Conservation (phyloP, 371 early-diverging fungal species). For the Chytridium lagenaria region DNA sequence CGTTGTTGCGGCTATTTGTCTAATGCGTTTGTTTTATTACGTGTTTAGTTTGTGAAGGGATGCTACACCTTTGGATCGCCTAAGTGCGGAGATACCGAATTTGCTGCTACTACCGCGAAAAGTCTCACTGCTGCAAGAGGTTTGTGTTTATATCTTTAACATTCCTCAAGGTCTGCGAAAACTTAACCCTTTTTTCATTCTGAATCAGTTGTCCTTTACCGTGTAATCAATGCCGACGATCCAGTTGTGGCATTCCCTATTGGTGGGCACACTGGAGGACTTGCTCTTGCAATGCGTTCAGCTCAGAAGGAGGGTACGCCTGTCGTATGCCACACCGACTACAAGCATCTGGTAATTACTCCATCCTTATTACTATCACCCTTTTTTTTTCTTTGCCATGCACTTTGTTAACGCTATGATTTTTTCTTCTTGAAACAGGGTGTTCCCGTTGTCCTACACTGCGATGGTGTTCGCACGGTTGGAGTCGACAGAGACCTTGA, state of each 20-base stretch:
- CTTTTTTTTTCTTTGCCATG: neutral
- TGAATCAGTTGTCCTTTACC: slow-evolving; percentile 30
- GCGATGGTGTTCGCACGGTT: slow-evolving; percentile 23
- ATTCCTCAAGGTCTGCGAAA: neutral
- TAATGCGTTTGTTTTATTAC: neutral
- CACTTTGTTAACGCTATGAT: neutral
- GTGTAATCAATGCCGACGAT: slow-evolving; percentile 39
- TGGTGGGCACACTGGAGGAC: slow-evolving; percentile 21
- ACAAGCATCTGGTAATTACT: slow-evolving; percentile 30
- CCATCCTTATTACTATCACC: neutral
- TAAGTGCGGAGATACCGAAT: slow-evolving; percentile 39
- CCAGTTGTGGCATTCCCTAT: slow-evolving; percentile 34
- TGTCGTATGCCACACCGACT: slow-evolving; percentile 26
- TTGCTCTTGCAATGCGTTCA: neutral
- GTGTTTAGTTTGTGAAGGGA: slow-evolving; percentile 29
- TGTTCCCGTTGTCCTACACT: slow-evolving; percentile 35
- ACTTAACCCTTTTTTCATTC: neutral
- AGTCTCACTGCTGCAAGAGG: slow-evolving; percentile 23
- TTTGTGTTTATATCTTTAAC: neutral
- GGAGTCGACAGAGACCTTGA: slow-evolving; percentile 30
- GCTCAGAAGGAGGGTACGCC: slow-evolving; percentile 4
- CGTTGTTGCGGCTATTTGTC: neutral
- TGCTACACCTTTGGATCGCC: slow-evolving; percentile 39
- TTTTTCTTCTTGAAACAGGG: slow-evolving; percentile 7
- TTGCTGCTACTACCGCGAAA: slow-evolving; percentile 25